Base-by-base conservation (phyloP, 2,329 filamentous ascomycete genomes). In the Fusarium transvaalense region DNA sequence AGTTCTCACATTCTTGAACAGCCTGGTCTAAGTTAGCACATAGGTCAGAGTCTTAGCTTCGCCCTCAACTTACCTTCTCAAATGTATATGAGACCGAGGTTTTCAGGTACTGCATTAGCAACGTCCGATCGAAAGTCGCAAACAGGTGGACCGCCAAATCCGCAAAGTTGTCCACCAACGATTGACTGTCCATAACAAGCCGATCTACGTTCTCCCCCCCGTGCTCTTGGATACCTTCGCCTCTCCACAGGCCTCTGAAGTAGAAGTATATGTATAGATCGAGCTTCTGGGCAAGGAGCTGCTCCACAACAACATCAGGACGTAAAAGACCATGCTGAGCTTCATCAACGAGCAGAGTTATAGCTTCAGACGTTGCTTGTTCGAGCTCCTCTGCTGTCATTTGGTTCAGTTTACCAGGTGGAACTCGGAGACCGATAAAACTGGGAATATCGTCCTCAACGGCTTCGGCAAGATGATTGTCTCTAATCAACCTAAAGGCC, bases 241-340 rank as follows among this genome's bases (percentile, higher is more conserved):
- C 93, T 61, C 86, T 88, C 94, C 95, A 99, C 4, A 99, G 83
- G 1, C 91, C 89, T 14, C 92, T 90, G 25, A 99, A 85, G 77
- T 99, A 99, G 80, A 98, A 97, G 81, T 92, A 98, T 0, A 97
- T 86, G 75, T 97, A 97, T 0, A 93, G 83, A 51, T 89, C 83
- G 51, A 92, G 82, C 19, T 89, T 84, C 64, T 90, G 88, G 21
- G 84, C 83, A 71, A 91, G 84, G 3, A 99, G 83, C 76, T 98
- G 94, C 7, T 85, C 82, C 4, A 97, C 90, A 3, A 99, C 94
- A 4, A 89, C 86, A 5, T 88, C 85, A 0, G 94, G 92, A 29
- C 87, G 89, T 17, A 98, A 91, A 27, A 97, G 91, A 0, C 96
- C 96, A 61, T 95, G 92, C 68, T 94, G 91, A 1, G 94, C 94